phyloP scores from a whole-genome alignment of 2,329 filamentous ascomycete genomes.

The Xylariales sp. region DNA sequence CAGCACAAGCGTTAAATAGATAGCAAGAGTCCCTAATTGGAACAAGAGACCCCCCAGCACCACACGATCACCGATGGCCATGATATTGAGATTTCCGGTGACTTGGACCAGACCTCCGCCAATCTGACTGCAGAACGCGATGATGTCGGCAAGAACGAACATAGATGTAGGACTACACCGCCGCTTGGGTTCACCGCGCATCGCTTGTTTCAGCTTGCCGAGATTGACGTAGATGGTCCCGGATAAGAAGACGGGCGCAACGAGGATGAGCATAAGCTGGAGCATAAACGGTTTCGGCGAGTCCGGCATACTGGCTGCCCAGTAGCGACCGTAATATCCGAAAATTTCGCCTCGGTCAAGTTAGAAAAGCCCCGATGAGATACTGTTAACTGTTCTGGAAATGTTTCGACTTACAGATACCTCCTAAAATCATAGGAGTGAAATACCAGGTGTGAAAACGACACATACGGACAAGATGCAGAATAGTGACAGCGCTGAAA shows the following conservation, averaged over 20 bases:
- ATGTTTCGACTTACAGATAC: not conserved
- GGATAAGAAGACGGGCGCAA: not conserved
- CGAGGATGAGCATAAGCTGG: conserved; percentile 1
- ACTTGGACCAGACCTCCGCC: not conserved
- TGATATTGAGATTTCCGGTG: not conserved
- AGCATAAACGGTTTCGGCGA: conserved; percentile 1
- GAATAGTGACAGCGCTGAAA: not conserved
- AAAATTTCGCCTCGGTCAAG: not conserved
- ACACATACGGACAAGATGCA: not conserved
- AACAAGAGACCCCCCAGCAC: not conserved
- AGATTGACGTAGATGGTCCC: conserved; percentile 1
- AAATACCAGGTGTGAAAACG: not conserved
- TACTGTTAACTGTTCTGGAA: not conserved
- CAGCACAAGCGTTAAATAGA: not conserved
- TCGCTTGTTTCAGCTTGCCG: not conserved
- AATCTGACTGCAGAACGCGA: conserved; percentile 1
- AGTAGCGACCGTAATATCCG: not conserved
- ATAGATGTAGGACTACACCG: not conserved
- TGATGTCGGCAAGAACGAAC: conserved; percentile 1
- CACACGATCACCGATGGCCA: not conserved
- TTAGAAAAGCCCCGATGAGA: not conserved
- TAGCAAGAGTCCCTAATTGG: not conserved
- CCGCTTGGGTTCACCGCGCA: not conserved
- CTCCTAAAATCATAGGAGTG: not conserved
- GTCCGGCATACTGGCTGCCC: not conserved